Base-by-base conservation (phyloP, 2,329 filamentous ascomycete species). In the Tolypocladium guangdongense region DNA sequence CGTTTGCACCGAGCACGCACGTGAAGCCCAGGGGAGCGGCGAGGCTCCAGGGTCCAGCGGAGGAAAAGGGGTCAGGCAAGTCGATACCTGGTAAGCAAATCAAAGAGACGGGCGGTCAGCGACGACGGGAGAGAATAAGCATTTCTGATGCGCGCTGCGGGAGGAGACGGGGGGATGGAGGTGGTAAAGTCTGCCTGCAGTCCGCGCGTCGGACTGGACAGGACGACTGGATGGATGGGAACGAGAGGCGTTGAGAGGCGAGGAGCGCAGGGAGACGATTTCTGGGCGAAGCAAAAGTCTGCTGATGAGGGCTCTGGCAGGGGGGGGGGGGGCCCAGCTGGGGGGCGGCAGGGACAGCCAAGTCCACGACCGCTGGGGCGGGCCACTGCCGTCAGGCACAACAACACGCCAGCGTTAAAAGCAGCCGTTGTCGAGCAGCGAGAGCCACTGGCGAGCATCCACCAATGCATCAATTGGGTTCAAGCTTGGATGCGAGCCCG, bases 201-300 rank as follows among this genome's bases (percentile, higher is more conserved):
- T 24, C 43, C 27, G 18, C 52, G 22, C 14, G 48, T 20, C 20
- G 39, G 47, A 39, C 33, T 27, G 27, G 49, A 20, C 38, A 46
- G 24, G 52, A 54, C 50, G 45, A 50, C 50, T 39, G 46, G 54
- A 46, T 52, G 43, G 18, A 48, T 41, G 24, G 36, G 30, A 22
- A 47, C 32, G 6, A 38, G 45, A 54, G 41, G 41, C 38, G 37
- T 32, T 45, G 50, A 41, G 45, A 43, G 45, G 51, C 49, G 50
- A 33, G 51, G 33, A 50, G n/a, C 30, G 45, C 35, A 49, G 52
- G 39, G 38, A 53, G 37, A 46, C 51, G 10, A 43, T 51, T 57
- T 56, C 47, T 54, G 55, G 57, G 57, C 53, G 39, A 52, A 49
- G 56, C 54, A 56, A 59, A 59, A 60, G 57, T 58, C 56, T 60